These are phyloP conservation scores for Verruconis gallopava DNA, from an alignment of 2,329 filamentous ascomycete species.

Conservation along the genomic window DNA sequence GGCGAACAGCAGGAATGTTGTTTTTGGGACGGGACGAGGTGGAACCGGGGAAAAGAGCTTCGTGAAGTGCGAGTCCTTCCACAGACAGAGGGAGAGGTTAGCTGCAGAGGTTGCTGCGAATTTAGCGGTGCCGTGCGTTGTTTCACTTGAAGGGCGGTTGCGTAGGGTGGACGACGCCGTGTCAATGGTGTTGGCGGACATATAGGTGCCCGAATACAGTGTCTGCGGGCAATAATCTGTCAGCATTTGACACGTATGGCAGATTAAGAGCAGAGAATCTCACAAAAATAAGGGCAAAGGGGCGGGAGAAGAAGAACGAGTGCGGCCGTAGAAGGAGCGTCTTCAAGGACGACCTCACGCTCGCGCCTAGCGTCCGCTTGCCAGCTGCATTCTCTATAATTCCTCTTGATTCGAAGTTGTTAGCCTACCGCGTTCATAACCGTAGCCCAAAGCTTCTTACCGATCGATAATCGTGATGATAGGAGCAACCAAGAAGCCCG, in stretches of 20 bases:
- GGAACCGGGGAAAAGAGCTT: constrained; percentile 59
- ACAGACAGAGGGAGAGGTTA: constrained; percentile 75
- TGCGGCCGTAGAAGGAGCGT: constrained; percentile 49
- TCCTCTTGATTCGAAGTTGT: no score
- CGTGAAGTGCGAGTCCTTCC: constrained; percentile 81
- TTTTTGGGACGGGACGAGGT: constrained; percentile 44
- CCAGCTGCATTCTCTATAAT: constrained; percentile 77
- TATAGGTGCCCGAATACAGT: constrained; percentile 79
- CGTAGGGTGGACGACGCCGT: constrained; percentile 55
- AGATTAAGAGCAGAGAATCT: constrained; percentile 10
- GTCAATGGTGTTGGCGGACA: constrained; percentile 79
- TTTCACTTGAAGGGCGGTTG: constrained; percentile 32
- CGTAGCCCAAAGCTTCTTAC: constrained; percentile 31
- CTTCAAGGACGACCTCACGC: constrained; percentile 45
- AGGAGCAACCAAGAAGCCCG: constrained; percentile 66
- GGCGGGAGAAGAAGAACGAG: constrained; percentile 47
- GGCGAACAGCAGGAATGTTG: constrained; percentile 68
- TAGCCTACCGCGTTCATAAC: not conserved
- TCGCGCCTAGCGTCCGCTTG: constrained; percentile 44
- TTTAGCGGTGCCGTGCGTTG: constrained; percentile 65
- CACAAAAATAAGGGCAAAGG: constrained; percentile 51
- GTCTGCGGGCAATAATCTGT: constrained; percentile 34
- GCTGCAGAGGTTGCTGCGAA: constrained; percentile 69
- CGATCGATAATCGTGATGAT: constrained; percentile 80
- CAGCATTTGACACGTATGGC: not conserved